phyloP scores from a whole-genome alignment of 1,284 basidiomycete genomes.

The Heterobasidion occidentale region DNA sequence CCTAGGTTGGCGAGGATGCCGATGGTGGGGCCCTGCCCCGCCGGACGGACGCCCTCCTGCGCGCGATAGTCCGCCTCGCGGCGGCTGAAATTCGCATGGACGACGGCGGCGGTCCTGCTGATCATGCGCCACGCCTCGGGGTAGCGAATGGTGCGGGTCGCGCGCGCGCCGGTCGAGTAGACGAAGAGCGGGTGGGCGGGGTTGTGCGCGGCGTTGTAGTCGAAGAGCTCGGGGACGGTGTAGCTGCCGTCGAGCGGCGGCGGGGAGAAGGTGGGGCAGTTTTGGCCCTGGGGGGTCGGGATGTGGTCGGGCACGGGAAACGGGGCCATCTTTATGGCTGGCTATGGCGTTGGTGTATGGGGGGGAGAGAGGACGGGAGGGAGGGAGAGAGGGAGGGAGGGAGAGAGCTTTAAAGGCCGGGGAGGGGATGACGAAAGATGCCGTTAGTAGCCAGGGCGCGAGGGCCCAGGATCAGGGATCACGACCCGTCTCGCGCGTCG shows the following conservation, averaged over 20 bases:
- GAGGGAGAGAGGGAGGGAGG: too few relatives aligned
- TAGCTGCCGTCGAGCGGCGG: slow-evolving; percentile 2
- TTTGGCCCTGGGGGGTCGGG: background rate
- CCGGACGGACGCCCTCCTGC: background rate
- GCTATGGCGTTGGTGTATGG: too few relatives aligned
- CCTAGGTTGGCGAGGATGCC: slow-evolving; percentile 2
- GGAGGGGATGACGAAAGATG: too few relatives aligned
- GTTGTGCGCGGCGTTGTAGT: slow-evolving; percentile 2
- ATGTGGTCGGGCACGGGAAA: background rate
- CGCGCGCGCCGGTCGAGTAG: background rate
- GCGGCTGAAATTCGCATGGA: background rate
- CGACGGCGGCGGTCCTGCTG: background rate
- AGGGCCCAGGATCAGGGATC: too few relatives aligned
- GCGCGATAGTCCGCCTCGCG: background rate
- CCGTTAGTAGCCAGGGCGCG: too few relatives aligned
- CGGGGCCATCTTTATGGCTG: background rate
- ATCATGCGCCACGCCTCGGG: background rate
- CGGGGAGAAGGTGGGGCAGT: background rate
- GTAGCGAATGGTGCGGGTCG: background rate
- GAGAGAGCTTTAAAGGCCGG: too few relatives aligned
- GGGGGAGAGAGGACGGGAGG: too few relatives aligned
- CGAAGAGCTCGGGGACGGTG: slow-evolving; percentile 1
- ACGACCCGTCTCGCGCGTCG: too few relatives aligned
- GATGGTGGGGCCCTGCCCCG: background rate
- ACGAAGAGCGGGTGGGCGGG: slow-evolving; percentile 2